These are phyloP conservation scores for Knufia fluminis DNA, from an alignment of 2,329 filamentous ascomycete genomes.

Conservation along the genomic window DNA sequence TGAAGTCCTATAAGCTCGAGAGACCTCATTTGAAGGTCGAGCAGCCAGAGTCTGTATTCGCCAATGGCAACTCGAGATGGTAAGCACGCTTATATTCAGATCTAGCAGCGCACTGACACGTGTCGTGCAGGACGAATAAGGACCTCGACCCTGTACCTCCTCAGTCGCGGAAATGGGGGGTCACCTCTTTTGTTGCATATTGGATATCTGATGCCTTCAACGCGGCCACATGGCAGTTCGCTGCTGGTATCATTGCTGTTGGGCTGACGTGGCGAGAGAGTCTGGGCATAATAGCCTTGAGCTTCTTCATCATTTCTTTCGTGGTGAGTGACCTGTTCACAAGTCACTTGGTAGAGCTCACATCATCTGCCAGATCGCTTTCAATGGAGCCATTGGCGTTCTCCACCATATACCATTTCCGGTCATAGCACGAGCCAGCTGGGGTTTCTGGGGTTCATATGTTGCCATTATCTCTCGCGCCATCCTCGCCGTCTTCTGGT, in stretches of 20 bases:
- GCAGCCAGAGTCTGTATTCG: slow-evolving; percentile 39
- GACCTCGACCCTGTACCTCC: slow-evolving; percentile 60
- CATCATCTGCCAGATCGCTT: slow-evolving; percentile 44
- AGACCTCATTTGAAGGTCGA: slow-evolving; percentile 36
- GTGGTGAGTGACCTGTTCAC: slow-evolving; percentile 83
- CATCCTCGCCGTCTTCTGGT: too few species aligned
- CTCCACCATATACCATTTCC: slow-evolving; percentile 85
- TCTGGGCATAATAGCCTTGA: slow-evolving; percentile 26
- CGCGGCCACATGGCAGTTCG: slow-evolving; percentile 48
- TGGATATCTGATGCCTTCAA: slow-evolving; percentile 47
- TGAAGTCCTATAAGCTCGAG: slow-evolving; percentile 22
- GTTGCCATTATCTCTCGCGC: too few species aligned
- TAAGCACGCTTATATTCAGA: too few species aligned
- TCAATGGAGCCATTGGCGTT: slow-evolving; percentile 74
- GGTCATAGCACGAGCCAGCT: slow-evolving; percentile 61
- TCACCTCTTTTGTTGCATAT: slow-evolving; percentile 65
- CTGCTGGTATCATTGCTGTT: slow-evolving; percentile 39
- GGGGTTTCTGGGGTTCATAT: slow-evolving; percentile 75
- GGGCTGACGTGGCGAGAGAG: slow-evolving; percentile 47
- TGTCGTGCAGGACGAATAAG: slow-evolving; percentile 35
- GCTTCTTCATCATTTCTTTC: slow-evolving; percentile 52
- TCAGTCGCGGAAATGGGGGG: slow-evolving; percentile 70
- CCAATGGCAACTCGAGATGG: slow-evolving; percentile 35
- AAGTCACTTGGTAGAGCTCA: too few species aligned
- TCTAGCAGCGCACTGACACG: too few species aligned